Base-by-base conservation (phyloP, 73 alveolate genomes). In the Symbiodinium pilosum region DNA sequence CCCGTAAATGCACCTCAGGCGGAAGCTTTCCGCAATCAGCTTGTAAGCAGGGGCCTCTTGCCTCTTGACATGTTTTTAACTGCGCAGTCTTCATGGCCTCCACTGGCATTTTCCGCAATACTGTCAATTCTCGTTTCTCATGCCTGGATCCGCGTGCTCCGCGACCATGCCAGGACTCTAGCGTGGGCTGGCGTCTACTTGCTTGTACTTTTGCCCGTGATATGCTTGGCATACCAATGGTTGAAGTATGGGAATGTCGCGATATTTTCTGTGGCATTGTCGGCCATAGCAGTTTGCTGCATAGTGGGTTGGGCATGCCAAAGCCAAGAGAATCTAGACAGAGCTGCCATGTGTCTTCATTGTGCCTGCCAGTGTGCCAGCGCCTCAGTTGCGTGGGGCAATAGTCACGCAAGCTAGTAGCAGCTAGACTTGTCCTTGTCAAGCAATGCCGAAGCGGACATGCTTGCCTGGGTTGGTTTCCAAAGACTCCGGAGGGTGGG, bases 171-270 rank as follows among this genome's bases (percentile, higher is more conserved):
- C 3, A 51, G 73, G 38, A 52, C 86, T 36, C 34, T 89, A 71
- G 95, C 95, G 34, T 89, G 95, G 95, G 42, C 42, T 26, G 95
- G 95, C 38, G 43, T 89, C 51, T 89, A 89, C 87, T 39, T 89
- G n/a, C 87, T 89, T 4, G 95, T 89, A 44, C 43, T 51, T 38
- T 84, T 89, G 41, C 95, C 95, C 26, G 44, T 89, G 24, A 26
- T 59, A 3, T 26, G 42, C 75, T 28, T 89, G 38, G 95, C 95
- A 32, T 89, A 56, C 75, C 43, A 42, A 30, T 89, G 95, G 95
- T 38, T 89, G 1, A n/a, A 64, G 71, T 39, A 40, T 18, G 95
- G 95, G 26, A n/a, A 59, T 2, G 87, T 89, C 26, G 68, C 87
- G 32, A 34, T 89, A 18, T 18, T 26, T 4, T 84, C 95, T 34